Base-by-base conservation (phyloP, 768 basidiomycete species). In the Tulasnella sp. region DNA sequence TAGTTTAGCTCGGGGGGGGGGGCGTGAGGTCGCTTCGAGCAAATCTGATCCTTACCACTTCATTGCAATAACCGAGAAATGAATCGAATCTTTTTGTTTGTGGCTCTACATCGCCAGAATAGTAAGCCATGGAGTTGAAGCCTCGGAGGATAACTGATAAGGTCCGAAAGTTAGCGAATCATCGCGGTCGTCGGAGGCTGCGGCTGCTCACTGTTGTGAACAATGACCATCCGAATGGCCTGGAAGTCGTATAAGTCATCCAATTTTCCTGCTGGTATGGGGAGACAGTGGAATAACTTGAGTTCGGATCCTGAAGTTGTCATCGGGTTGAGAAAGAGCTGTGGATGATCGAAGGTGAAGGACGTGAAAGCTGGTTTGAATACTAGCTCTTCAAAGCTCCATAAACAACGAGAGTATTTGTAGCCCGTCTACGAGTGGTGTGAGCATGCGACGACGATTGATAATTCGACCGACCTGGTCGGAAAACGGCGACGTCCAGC, bases 391-490 rank as follows among this genome's bases (percentile, higher is more conserved):
- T n/a, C 82, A 83, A 0, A 0, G 49, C 0, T 77, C 80, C 0
- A 29, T 85, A 39, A n/a, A n/a, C n/a, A n/a, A 79, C 78, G 9
- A n/a, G 79, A 1, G 78, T 81, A 0, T 83, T 80, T 6, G 78
- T 83, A 38, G 75, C 85, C 0, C 52, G 72, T 0, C 78, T 72
- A 0, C 82, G 82, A 40, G 11, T 79, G 1, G 79, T 83, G n/a
- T n/a, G n/a, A n/a, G n/a, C n/a, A n/a, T n/a, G n/a, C 8, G 12
- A 40, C 17, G 40, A 9, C 40, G 12, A 40, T 40, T 40, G 42
- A 17, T 42, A 12, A 12, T 12, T 6, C 6, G 12, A 39, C 39
- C 39, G 39, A 39, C 39, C 17, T 14, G 42, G 17, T 42, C 12
- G 42, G 42, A 11, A 7, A 11, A 42, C 42, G 42, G 42, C 42